Conservation (phyloP, 164 flowering plant genomes). For the Vitis labrusca region DNA sequence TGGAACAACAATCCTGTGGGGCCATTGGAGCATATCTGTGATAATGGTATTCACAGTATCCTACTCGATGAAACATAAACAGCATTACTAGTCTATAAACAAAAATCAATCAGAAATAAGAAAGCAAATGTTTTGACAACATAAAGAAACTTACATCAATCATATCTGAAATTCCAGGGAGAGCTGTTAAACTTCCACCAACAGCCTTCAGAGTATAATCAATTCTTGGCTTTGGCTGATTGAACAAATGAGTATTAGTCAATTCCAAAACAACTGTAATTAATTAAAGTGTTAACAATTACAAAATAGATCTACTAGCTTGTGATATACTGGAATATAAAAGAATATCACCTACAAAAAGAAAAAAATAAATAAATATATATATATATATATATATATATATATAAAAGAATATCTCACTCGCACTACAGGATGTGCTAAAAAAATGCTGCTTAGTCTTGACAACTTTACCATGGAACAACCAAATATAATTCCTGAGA, state of each 20-base stretch:
- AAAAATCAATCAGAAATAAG: not conserved
- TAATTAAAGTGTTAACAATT: not conserved
- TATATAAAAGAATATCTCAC: not conserved
- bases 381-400: too few relatives aligned
- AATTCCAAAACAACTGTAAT: not conserved
- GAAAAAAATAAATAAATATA: too few relatives aligned
- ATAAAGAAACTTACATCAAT: conserved; percentile 70
- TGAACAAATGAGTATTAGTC: conserved; percentile 12
- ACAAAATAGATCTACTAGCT: not conserved
- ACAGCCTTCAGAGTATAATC: conserved; percentile 94
- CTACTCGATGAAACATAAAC: conserved; percentile 29
- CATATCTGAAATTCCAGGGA: conserved; percentile 98
- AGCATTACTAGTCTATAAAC: conserved; percentile 5
- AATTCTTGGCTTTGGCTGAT: conserved; percentile 90
- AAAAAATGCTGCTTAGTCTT: too few relatives aligned
- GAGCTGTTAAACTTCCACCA: conserved; percentile 97
- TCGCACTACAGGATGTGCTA: not conserved
- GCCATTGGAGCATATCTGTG: conserved; percentile 97
- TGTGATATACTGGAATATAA: not conserved
- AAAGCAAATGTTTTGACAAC: not conserved
- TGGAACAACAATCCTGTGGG: conserved; percentile 97
- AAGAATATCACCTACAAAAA: not conserved
- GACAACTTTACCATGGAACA: too few relatives aligned
- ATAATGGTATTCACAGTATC: conserved; percentile 91
- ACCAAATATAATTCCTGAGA: too few relatives aligned